Percentiles rank a stretch among this genome's conserved stretches.
phyloP scores from a whole-genome alignment of 768 basidiomycete species.

The Hericium coralloides region DNA sequence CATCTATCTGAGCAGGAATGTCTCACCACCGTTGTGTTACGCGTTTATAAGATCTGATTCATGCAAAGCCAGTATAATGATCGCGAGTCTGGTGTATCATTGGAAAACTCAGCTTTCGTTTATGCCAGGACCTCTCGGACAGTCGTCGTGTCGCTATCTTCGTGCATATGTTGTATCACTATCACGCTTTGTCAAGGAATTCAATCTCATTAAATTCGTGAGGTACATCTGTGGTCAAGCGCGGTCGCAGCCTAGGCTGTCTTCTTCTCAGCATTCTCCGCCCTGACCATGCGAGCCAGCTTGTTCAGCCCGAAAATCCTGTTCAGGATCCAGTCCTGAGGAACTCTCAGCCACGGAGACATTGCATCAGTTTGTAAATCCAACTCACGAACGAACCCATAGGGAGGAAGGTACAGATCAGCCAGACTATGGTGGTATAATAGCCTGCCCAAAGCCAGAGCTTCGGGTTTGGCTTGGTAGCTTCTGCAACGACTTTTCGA shows the following conservation, averaged over 20 bases:
- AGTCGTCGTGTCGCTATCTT: conserved; percentile 3
- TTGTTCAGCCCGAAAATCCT: not conserved
- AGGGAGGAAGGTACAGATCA: not conserved
- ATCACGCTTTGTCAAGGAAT: conserved; percentile 1
- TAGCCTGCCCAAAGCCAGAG: not conserved
- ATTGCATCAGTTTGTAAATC: not conserved
- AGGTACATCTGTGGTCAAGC: not conserved
- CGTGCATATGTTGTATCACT: conserved; percentile 9
- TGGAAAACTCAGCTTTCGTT: not conserved
- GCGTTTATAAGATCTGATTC: conserved; percentile 39
- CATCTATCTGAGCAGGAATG: not conserved
- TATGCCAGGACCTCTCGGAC: not conserved
- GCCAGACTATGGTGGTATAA: not conserved
- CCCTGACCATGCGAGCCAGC: not conserved
- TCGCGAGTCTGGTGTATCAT: not conserved
- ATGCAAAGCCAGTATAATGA: conserved; percentile 52
- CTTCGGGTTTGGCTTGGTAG: not conserved
- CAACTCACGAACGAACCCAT: not conserved
- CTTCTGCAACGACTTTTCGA: not conserved
- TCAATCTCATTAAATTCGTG: conserved; percentile 1
- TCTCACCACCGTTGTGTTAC: not conserved
- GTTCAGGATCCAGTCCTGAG: not conserved
- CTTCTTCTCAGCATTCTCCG: not conserved
- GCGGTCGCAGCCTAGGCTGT: not conserved
- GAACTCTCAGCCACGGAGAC: not conserved